Evolutionary conservation across 345 rosid species (phyloP).

Genomic region (Populus alba): DNA sequence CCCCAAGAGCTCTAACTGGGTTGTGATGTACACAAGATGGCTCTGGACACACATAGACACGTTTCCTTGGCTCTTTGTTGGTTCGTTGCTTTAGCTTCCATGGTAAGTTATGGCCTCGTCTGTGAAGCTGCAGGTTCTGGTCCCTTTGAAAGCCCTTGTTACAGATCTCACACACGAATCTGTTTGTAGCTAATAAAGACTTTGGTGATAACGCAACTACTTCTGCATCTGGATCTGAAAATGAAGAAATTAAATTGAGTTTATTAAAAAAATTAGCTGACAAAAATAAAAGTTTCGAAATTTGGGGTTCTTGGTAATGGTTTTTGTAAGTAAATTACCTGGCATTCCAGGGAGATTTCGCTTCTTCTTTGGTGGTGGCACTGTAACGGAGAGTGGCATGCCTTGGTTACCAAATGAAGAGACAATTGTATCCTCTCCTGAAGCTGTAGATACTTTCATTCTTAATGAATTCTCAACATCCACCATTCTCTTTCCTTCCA

Average conservation of each 20-base stretch:
- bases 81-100: constrained; percentile 69
- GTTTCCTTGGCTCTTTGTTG: constrained; percentile 50
- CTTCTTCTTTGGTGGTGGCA: constrained; percentile 48
- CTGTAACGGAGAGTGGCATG: constrained; percentile 15
- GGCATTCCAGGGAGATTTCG: constrained; percentile 88
- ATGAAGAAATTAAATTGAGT: not conserved
- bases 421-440: constrained; percentile 32
- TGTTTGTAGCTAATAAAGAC: constrained; percentile 55
- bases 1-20: constrained; percentile 73
- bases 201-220: constrained; percentile 69
- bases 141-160: constrained; percentile 76
- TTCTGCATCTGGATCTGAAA: constrained; percentile 71
- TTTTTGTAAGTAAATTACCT: constrained; percentile 33
- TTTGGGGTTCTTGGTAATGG: not conserved
- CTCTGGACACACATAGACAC: constrained; percentile 79
- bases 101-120: constrained; percentile 76
- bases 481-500: constrained; percentile 20
- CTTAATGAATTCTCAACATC: constrained; percentile 44
- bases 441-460: constrained; percentile 41
- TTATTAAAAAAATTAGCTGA: not conserved
- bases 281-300: not conserved
- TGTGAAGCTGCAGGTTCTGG: constrained; percentile 77
- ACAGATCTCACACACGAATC: constrained; percentile 82
- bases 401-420: constrained; percentile 31
- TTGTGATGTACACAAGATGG: constrained; percentile 62